Evolutionary conservation across 1,284 basidiomycete species (phyloP).

Genomic region (Ceratobasidium sp.): DNA sequence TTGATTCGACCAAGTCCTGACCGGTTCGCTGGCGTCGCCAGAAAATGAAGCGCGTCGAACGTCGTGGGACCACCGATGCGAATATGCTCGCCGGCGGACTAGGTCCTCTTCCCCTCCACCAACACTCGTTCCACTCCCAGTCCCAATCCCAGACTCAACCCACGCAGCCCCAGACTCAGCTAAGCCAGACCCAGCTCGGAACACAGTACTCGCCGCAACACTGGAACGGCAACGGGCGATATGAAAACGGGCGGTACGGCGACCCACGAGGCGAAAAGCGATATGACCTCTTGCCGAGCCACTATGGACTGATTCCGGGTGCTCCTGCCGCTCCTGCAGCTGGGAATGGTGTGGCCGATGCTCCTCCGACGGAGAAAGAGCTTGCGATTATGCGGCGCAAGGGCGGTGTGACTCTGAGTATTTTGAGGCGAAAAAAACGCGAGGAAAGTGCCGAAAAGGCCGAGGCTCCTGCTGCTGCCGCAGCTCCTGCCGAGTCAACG

Average conservation of each 20-base stretch:
- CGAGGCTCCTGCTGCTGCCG: background rate
- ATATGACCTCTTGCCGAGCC: conserved; percentile 25
- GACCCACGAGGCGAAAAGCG: conserved; percentile 21
- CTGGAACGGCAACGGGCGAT: conserved; percentile 15
- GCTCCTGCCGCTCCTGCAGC: background rate
- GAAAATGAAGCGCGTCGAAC: conserved; percentile 87
- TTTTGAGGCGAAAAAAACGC: background rate
- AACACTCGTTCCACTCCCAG: background rate
- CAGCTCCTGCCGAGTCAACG: background rate
- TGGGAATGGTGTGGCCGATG: background rate
- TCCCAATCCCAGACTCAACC: conserved; percentile 1
- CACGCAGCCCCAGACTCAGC: conserved; percentile 16
- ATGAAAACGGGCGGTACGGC: conserved; percentile 9
- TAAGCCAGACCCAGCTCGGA: conserved; percentile 39
- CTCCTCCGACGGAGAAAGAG: background rate
- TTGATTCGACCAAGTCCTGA: conserved; percentile 20
- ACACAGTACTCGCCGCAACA: conserved; percentile 35
- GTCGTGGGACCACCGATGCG: conserved; percentile 61
- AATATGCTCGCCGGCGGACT: conserved; percentile 26
- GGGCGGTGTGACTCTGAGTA: background rate
- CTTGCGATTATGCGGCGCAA: background rate
- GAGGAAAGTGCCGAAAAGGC: background rate
- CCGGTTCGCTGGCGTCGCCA: conserved; percentile 71
- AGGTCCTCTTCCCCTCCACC: conserved; percentile 10
- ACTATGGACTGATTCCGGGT: background rate